These are phyloP conservation scores for Auriculariales sp. DNA, from an alignment of 768 basidiomycete genomes.

Conservation along the genomic window DNA sequence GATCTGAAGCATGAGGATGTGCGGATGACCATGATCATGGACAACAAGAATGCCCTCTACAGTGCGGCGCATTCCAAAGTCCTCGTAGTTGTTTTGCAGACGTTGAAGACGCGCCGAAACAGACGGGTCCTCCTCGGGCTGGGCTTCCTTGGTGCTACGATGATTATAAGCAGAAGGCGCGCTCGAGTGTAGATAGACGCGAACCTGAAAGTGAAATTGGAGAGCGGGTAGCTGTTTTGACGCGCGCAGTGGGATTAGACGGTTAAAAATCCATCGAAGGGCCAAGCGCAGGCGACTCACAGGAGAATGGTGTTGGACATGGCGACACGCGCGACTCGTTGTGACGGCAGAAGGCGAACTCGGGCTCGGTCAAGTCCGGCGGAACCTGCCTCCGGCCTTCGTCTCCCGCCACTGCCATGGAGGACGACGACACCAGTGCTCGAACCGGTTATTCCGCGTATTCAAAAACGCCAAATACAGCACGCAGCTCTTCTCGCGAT, in stretches of 20 bases:
- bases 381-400: too few relatives aligned
- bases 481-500: too few relatives aligned
- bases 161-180: too few relatives aligned
- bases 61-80: slow-evolving; percentile 91
- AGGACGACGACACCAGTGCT: too few relatives aligned
- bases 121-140: slow-evolving; percentile 94
- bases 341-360: too few relatives aligned
- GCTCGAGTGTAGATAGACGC: too few relatives aligned
- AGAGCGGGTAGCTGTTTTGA: slow-evolving; percentile 54
- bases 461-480: too few relatives aligned
- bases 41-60: slow-evolving; percentile 84
- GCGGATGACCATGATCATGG: slow-evolving; percentile 93
- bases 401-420: too few relatives aligned
- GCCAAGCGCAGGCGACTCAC: slow-evolving; percentile 15
- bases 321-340: neutral
- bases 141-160: slow-evolving; percentile 81
- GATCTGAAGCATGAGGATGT: slow-evolving; percentile 96
- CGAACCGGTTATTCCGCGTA: too few relatives aligned
- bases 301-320: slow-evolving; percentile 42
- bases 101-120: slow-evolving; percentile 89
- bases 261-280: neutral
- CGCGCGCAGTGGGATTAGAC: slow-evolving; percentile 2
- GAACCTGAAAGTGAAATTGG: slow-evolving; percentile 87
- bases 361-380: too few relatives aligned
- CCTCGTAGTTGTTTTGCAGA: slow-evolving; percentile 91